Base-by-base conservation (phyloP, 495 filamentous ascomycete species). In the Talaromyces borbonicus region DNA sequence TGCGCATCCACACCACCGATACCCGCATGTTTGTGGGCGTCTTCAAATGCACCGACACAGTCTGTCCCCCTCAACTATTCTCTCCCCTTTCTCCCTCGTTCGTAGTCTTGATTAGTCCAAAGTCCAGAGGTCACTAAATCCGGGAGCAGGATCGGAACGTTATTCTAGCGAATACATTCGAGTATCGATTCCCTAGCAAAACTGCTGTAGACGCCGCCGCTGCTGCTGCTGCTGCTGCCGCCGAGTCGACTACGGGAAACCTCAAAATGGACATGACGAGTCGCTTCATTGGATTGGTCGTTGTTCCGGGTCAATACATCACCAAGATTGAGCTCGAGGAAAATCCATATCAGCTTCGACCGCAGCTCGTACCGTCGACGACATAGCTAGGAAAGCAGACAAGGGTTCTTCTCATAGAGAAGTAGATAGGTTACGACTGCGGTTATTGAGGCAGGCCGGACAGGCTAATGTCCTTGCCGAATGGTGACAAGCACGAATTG, bases 21-120 rank as follows among this genome's bases (percentile, higher is more conserved):
- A 73, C 69, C 20, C 85, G 92, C 32, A 83, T 95, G 68, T 98
- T 97, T 62, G 71, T 87, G 29, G 92, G 92, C 26, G 69, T 77
- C 47, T 85, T 98, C 66, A 96, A 90, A 63, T 97, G 93, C 64
- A 95, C 88, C 16, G 92, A 98, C 68, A 80, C 84, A 41, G 92
- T 94, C 53, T 35, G 71, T 66, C 29, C 44, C 8, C 6, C 9
- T 9, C 35, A n/a, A n/a, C n/a, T n/a, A n/a, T n/a, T n/a, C n/a
- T n/a, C n/a, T n/a, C n/a, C n/a, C n/a, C n/a, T n/a, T n/a, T n/a
- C n/a, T n/a, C n/a, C n/a, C n/a, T n/a, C n/a, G n/a, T n/a, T n/a
- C n/a, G n/a, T 4, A 14, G 12, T 15, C 12, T 15, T 16, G 31
- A 35, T 16, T 35, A 11, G 30, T 25, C n/a, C n/a, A n/a, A n/a